Percentiles rank a stretch among this genome's conserved stretches.
These are phyloP conservation scores for Ceratocystiopsis minuta DNA, from an alignment of 2,329 filamentous ascomycete species.

Conservation along the genomic window DNA sequence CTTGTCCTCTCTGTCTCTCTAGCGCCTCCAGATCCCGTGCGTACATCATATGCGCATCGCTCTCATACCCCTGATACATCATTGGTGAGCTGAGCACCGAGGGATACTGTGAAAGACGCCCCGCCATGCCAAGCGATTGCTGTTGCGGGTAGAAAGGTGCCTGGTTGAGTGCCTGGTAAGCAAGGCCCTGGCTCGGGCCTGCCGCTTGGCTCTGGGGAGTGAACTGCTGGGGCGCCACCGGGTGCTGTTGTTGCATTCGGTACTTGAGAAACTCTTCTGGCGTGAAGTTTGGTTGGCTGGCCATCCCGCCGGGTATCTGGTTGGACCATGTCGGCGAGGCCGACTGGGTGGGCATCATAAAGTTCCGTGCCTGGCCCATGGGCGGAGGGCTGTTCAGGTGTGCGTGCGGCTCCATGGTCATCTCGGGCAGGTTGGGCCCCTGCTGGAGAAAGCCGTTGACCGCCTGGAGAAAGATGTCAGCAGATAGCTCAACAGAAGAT, in stretches of 20 bases:
- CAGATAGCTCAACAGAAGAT: background rate
- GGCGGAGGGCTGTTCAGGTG: constrained; percentile 23
- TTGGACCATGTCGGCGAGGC: constrained; percentile 35
- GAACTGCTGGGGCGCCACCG: too few relatives aligned
- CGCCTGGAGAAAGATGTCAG: constrained; percentile 39
- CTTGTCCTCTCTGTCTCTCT: constrained; percentile 30
- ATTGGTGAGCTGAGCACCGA: too few relatives aligned
- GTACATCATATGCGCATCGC: constrained; percentile 19
- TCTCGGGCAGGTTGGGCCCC: constrained; percentile 38
- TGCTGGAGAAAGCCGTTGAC: constrained; percentile 88
- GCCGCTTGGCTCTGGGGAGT: too few relatives aligned
- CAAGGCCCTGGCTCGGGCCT: too few relatives aligned
- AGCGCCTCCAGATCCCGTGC: constrained; percentile 24
- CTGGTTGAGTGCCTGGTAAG: too few relatives aligned
- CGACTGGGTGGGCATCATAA: constrained; percentile 34
- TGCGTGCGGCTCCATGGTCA: constrained; percentile 31
- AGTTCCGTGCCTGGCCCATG: constrained; percentile 25
- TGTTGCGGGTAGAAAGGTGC: too few relatives aligned
- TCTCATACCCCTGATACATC: too few relatives aligned
- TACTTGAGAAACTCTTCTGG: constrained; percentile 79
- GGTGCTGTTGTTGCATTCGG: constrained; percentile 46
- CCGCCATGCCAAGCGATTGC: background rate
- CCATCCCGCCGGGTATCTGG: constrained; percentile 28
- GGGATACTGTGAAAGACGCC: too few relatives aligned
- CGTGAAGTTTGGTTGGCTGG: constrained; percentile 50